Evolutionary conservation across 768 basidiomycete species (phyloP), one percentile per base, ranked within the genome.

Genomic region (Xanthoconium stramineum): DNA sequence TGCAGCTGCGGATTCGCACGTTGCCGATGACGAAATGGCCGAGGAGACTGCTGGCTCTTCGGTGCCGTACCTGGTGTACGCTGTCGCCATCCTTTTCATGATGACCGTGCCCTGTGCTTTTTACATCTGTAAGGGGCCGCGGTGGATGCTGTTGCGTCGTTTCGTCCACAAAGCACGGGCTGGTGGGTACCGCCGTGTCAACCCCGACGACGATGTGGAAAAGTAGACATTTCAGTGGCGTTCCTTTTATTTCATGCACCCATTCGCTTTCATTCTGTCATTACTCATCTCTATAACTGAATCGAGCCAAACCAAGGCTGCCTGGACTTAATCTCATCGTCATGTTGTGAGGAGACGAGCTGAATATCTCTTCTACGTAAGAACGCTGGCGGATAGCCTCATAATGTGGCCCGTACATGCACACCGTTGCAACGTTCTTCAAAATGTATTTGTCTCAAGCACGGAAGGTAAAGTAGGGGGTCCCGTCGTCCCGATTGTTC

Each of bases 201-300:
- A 66, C 12, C 69, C 73, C 14, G 77, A 76, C n/a, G 80, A 80
- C 4, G 84, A 84, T 50, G 46, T 75, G 55, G 78, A 80, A 71
- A 78, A 81, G 72, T 82, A 74, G 38, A 59, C 42, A 39, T 5
- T 30, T 20, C 12, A 13, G 36, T 24, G 37, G 32, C 13, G 15
- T 13, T 39, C 12, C 15, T n/a, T 36, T 32, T 20, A 3, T 24
- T 24, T 24, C 24, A 24, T 24, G 24, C 24, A n/a, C 30, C 17
- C 30, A 6, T 51, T 35, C 8, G 1, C 12, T 44, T 6, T 42
- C 40, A 24, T n/a, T 11, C 20, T 11, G 19, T 24, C 19, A 6
- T 24, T 33, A 20, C 2, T 33, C 15, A 17, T 37, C n/a, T 19
- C 30, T 47, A 35, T 20, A 35, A 35, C 33, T 6, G 3, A 30